Conservation (phyloP, 2,329 filamentous ascomycete genomes). For the Pseudogymnoascus sp. region DNA sequence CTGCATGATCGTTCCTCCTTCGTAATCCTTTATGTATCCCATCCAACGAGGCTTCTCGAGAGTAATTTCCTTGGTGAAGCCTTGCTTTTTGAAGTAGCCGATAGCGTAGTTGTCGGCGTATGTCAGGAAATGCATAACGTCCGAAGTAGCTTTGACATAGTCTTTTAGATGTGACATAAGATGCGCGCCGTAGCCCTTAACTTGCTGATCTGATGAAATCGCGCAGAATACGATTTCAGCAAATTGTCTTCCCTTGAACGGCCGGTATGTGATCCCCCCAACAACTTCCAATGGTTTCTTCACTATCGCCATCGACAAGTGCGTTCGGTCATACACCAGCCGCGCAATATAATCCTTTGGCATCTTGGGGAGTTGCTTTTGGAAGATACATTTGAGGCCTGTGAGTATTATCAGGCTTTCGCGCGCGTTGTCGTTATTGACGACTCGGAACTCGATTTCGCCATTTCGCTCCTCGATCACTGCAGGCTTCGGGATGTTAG, state of each 20-base stretch:
- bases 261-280: constrained; percentile 91
- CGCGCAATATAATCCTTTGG: constrained; percentile 98
- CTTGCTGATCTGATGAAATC: constrained; percentile 94
- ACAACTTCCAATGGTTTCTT: constrained; percentile 95
- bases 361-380: constrained; percentile 98
- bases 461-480: constrained; percentile 89
- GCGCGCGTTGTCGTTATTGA: constrained; percentile 87
- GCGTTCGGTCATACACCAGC: constrained; percentile 92
- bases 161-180: constrained; percentile 97
- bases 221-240: constrained; percentile 99
- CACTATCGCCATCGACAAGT: constrained; percentile 93
- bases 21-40: constrained; percentile 99
- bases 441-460: constrained; percentile 93
- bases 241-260: constrained; percentile 85
- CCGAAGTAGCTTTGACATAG: constrained; percentile 93
- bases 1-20: constrained; percentile 98
- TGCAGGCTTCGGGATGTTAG: constrained; percentile 53
- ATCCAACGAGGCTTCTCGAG: constrained; percentile 89
- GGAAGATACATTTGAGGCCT: constrained; percentile 94
- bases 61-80: constrained; percentile 97
- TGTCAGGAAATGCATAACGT: constrained; percentile 97
- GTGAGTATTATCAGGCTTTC: constrained; percentile 92
- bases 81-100: constrained; percentile 98
- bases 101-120: constrained; percentile 99
- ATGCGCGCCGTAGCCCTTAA: constrained; percentile 96